Conservation (phyloP, 495 filamentous ascomycete genomes). For the Cercophora samala region DNA sequence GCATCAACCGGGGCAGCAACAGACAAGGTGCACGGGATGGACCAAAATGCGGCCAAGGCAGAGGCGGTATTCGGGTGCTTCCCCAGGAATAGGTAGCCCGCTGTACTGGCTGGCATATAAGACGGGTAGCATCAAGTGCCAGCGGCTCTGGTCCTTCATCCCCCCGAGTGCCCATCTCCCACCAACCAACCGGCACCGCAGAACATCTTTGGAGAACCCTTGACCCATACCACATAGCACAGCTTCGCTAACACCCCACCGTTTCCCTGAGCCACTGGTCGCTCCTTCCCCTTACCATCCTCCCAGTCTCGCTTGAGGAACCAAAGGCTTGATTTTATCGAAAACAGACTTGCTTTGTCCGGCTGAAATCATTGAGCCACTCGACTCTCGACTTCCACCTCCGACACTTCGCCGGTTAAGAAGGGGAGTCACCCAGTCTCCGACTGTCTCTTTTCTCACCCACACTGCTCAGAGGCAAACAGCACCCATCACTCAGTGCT, state of each 20-base stretch:
- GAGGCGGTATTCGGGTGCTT: conserved; percentile 17
- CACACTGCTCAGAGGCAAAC: conserved; percentile 5
- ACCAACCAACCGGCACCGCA: conserved; percentile 24
- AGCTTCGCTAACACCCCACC: conserved; percentile 29
- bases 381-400: conserved; percentile 18
- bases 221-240: conserved; percentile 30
- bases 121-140: conserved; percentile 22
- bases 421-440: conserved; percentile 15
- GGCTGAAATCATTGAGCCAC: conserved; percentile 32
- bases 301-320: conserved; percentile 26
- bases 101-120: conserved; percentile 28
- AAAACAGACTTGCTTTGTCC: conserved; percentile 21
- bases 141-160: conserved; percentile 18
- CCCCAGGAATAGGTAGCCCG: conserved; percentile 21
- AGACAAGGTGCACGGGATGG: conserved; percentile 21
- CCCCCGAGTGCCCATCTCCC: conserved; percentile 20
- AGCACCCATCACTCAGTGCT: conserved; percentile 6
- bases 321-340: conserved; percentile 19
- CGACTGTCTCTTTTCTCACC: conserved; percentile 18
- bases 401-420: conserved; percentile 24
- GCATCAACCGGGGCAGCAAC: conserved; percentile 26
- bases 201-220: conserved; percentile 25
- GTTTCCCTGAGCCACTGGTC: conserved; percentile 18
- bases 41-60: conserved; percentile 13
- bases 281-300: conserved; percentile 15